phyloP scores from a whole-genome alignment of 192 early-diverging fungal genomes.

The Backusella parvicylindrica region DNA sequence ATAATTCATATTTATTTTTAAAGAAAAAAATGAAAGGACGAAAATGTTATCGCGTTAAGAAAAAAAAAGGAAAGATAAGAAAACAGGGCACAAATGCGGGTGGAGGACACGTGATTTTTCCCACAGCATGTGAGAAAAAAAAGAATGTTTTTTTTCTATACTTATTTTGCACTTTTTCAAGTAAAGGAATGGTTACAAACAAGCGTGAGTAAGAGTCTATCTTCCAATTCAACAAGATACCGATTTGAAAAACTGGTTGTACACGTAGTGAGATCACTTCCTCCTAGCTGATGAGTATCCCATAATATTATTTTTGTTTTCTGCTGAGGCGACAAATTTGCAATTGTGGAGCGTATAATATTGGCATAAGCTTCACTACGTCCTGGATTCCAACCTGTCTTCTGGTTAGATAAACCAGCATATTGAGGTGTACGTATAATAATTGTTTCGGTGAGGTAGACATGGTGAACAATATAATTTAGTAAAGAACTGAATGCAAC shows the following conservation, averaged over 20 bases:
- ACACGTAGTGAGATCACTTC: neutral
- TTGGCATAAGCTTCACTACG: constrained; percentile 23
- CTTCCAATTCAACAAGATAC: constrained; percentile 15
- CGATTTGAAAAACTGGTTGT: constrained; percentile 15
- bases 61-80: neutral
- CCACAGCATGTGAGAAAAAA: neutral
- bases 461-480: neutral
- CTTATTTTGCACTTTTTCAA: neutral
- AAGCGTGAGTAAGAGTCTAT: constrained; percentile 5
- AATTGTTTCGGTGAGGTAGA: constrained; percentile 20
- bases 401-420: neutral
- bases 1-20: neutral
- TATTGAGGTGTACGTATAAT: constrained; percentile 19
- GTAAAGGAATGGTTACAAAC: neutral
- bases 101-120: neutral
- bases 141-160: neutral
- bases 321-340: neutral
- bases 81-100: neutral
- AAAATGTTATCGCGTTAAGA: neutral
- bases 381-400: constrained; percentile 23
- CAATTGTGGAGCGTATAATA: neutral
- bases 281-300: constrained; percentile 20
- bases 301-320: constrained; percentile 8
- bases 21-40: neutral
- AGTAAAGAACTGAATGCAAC: constrained; percentile 9